A percentile compares a stretch with the other conserved stretches of the same genome.
Conservation (phyloP, 306 rosid genomes). For the Gleditsia sinensis region DNA sequence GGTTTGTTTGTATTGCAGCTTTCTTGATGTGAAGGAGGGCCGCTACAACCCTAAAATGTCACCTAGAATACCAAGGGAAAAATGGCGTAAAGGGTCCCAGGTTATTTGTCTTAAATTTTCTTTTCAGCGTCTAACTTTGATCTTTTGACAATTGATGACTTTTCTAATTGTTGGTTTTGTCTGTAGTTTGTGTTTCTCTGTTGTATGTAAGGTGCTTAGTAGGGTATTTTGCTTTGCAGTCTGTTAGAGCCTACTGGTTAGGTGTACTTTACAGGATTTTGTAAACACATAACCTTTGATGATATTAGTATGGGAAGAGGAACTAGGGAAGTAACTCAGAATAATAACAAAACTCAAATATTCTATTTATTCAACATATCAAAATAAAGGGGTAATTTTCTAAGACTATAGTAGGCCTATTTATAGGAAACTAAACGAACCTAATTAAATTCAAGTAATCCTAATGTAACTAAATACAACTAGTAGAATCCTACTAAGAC, state of each 20-base stretch:
- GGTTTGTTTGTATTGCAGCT: constrained; percentile 57
- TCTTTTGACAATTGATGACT: not conserved
- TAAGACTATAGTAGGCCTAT: too few species aligned
- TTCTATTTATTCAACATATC: not conserved
- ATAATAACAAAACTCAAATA: not conserved
- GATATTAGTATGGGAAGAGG: not conserved
- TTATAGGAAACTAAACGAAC: too few species aligned
- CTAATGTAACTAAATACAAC: too few species aligned
- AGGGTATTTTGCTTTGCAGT: not conserved
- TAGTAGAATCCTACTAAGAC: too few species aligned
- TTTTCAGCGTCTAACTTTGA: not conserved
- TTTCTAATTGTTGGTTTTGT: not conserved
- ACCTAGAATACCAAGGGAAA: constrained; percentile 73
- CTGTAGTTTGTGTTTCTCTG: constrained; percentile 4
- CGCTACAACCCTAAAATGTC: constrained; percentile 97
- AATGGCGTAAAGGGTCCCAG: constrained; percentile 99
- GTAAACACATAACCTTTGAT: not conserved
- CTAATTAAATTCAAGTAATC: too few species aligned
- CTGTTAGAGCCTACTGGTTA: constrained; percentile 1
- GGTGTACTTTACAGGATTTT: constrained; percentile 7
- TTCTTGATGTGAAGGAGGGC: constrained; percentile 88
- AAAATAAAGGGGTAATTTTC: too few species aligned
- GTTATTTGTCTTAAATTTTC: constrained; percentile 45
- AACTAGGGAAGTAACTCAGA: not conserved
- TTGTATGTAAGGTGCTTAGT: constrained; percentile 7